phyloP scores from a whole-genome alignment of 1,284 basidiomycete genomes.

The Boletus holoroseus region DNA sequence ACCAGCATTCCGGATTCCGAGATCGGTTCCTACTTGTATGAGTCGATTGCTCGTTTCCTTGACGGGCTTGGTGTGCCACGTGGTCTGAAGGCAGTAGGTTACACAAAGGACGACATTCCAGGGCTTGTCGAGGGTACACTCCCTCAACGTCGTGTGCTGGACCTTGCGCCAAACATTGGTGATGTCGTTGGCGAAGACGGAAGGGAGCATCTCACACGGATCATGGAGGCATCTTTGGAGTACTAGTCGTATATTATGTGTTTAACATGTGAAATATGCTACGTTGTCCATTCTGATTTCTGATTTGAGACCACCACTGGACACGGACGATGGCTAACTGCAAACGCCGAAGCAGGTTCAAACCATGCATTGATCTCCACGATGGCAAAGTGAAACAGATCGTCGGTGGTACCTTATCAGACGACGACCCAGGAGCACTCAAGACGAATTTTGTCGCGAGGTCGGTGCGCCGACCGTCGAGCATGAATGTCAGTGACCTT shows the following conservation, averaged over 20 bases:
- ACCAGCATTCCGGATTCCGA: conserved; percentile 75
- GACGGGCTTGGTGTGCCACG: conserved; percentile 84
- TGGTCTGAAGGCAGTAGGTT: conserved; percentile 83
- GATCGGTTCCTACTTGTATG: conserved; percentile 77
- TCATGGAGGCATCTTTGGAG: conserved; percentile 71
- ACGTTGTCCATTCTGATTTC: neutral
- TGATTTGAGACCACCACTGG: neutral
- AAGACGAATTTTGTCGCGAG: conserved; percentile 92
- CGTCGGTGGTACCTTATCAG: conserved; percentile 88
- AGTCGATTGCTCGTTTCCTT: conserved; percentile 88
- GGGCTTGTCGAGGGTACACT: conserved; percentile 81
- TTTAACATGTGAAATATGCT: conserved; percentile 3
- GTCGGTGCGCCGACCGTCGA: conserved; percentile 41
- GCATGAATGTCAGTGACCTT: neutral
- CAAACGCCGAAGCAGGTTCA: conserved; percentile 49
- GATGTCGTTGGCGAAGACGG: conserved; percentile 77
- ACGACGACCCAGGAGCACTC: conserved; percentile 56
- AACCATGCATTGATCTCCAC: conserved; percentile 97
- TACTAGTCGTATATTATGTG: conserved; percentile 45
- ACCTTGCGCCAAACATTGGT: conserved; percentile 81
- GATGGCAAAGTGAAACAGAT: conserved; percentile 96
- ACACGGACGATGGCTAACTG: conserved; percentile 16
- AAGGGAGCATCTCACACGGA: conserved; percentile 67
- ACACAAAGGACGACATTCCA: conserved; percentile 58
- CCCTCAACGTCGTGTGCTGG: conserved; percentile 82